phyloP scores from a whole-genome alignment of 495 filamentous ascomycete species.

The Aspergillus cavernicola region DNA sequence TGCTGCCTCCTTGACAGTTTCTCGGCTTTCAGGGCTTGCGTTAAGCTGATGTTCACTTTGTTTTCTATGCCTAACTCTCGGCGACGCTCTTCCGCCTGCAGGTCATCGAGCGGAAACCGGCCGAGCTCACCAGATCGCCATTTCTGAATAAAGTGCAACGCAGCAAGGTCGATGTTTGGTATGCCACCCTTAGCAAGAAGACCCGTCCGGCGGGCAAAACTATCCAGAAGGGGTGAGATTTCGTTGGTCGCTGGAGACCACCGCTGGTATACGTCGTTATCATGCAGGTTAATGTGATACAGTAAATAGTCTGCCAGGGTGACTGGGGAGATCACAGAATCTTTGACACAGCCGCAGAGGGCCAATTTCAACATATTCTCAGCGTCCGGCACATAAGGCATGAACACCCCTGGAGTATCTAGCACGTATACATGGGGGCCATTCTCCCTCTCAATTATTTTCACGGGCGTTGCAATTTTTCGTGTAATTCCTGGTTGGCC shows the following conservation, averaged over 20 bases:
- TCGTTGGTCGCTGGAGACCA: slow-evolving; percentile 81
- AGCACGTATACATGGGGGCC: slow-evolving; percentile 60
- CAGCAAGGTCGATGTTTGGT: slow-evolving; percentile 67
- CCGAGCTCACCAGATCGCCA: slow-evolving; percentile 79
- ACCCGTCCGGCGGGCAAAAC: slow-evolving; percentile 68
- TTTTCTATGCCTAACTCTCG: slow-evolving; percentile 38
- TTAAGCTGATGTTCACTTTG: slow-evolving; percentile 36
- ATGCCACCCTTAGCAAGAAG: slow-evolving; percentile 70
- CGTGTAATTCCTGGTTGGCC: slow-evolving; percentile 85
- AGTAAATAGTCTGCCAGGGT: slow-evolving; percentile 86
- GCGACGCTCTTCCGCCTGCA: slow-evolving; percentile 53
- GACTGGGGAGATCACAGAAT: slow-evolving; percentile 69
- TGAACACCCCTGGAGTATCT: slow-evolving; percentile 83
- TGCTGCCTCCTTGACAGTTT: slow-evolving; percentile 32
- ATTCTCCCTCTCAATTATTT: slow-evolving; percentile 61
- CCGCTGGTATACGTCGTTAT: slow-evolving; percentile 55
- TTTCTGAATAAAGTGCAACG: slow-evolving; percentile 78
- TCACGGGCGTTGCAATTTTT: slow-evolving; percentile 77
- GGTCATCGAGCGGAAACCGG: slow-evolving; percentile 73
- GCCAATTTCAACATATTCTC: slow-evolving; percentile 92
- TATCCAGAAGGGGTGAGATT: slow-evolving; percentile 61
- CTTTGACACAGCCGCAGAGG: slow-evolving; percentile 86
- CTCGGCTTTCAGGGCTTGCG: slow-evolving; percentile 41
- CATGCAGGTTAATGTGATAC: slow-evolving; percentile 69
- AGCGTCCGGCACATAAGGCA: slow-evolving; percentile 80